phyloP scores from a whole-genome alignment of 2,329 filamentous ascomycete species.

The Malbranchea cinnamomea region DNA sequence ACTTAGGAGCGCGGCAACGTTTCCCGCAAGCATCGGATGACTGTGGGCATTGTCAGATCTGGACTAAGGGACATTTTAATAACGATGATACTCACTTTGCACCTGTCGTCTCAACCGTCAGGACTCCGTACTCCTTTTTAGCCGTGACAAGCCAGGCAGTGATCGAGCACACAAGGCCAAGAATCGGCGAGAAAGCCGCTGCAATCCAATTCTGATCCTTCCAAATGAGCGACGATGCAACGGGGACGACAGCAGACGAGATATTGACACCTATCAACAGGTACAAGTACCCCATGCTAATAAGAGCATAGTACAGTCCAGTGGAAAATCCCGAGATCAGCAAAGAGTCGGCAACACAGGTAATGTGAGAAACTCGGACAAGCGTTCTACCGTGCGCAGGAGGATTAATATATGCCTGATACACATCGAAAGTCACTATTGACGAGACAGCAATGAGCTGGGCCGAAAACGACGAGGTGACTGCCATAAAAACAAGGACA shows the following conservation, averaged over 20 bases:
- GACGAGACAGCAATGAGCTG: conserved; percentile 78
- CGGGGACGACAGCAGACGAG: conserved; percentile 68
- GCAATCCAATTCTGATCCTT: conserved; percentile 62
- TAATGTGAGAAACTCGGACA: conserved; percentile 63
- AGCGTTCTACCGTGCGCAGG: conserved; percentile 57
- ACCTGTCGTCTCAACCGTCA: conserved; percentile 62
- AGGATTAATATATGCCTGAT: conserved; percentile 75
- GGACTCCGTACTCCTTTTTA: conserved; percentile 49
- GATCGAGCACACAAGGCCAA: conserved; percentile 54
- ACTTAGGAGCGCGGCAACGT: conserved; percentile 66
- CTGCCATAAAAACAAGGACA: conserved; percentile 77
- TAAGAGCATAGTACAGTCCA: conserved; percentile 56
- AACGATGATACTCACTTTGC: conserved; percentile 40
- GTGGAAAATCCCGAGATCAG: conserved; percentile 67
- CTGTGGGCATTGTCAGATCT: no score
- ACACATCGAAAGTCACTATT: conserved; percentile 79
- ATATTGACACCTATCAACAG: conserved; percentile 88
- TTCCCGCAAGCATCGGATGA: conserved; percentile 75
- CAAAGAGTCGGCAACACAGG: conserved; percentile 59
- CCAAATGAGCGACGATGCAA: conserved; percentile 69
- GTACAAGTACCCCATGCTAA: conserved; percentile 81
- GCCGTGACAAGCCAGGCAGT: conserved; percentile 68
- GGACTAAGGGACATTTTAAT: no score
- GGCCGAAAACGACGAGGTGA: conserved; percentile 68
- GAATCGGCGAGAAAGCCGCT: conserved; percentile 51